Evolutionary conservation across 2,329 filamentous ascomycete genomes (phyloP).

Genomic region (Hypoxylon sp.): DNA sequence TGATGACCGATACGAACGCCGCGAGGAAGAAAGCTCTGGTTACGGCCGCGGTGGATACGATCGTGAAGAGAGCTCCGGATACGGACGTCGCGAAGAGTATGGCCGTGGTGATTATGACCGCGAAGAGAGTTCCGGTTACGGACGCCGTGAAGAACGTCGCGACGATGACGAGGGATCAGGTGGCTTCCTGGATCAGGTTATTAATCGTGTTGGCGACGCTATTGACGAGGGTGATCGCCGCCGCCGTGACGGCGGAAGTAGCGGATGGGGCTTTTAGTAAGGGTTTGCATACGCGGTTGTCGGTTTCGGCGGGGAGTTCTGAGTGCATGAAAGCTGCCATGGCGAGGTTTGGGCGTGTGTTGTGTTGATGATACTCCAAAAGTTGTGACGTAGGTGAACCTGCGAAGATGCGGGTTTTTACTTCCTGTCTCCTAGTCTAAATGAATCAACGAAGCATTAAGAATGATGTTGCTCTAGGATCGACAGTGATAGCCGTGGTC

Average conservation of each 20-base stretch:
- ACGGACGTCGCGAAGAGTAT: constrained; percentile 47
- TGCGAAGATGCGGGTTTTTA: constrained; percentile 12
- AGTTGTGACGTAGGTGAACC: constrained; percentile 24
- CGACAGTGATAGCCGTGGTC: constrained; percentile 6
- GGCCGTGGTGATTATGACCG: constrained; percentile 38
- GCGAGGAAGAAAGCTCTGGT: constrained; percentile 29
- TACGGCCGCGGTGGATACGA: constrained; percentile 39
- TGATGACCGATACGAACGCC: constrained; percentile 49
- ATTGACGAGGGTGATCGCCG: constrained; percentile 46
- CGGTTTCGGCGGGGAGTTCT: constrained; percentile 19
- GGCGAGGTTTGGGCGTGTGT: constrained; percentile 18
- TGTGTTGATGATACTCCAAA: constrained; percentile 41
- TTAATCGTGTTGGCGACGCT: constrained; percentile 46
- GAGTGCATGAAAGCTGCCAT: constrained; percentile 6
- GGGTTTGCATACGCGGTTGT: constrained; percentile 14
- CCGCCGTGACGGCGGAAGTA: constrained; percentile 43
- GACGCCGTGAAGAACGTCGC: constrained; percentile 41
- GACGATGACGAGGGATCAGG: constrained; percentile 45
- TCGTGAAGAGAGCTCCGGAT: constrained; percentile 43
- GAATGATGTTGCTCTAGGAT: constrained; percentile 2
- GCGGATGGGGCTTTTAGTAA: constrained; percentile 45
- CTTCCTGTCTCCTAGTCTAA: constrained; percentile 9
- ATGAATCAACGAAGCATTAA: constrained; percentile 27
- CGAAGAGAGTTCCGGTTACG: constrained; percentile 41
- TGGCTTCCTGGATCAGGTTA: constrained; percentile 46